Evolutionary conservation across 1,284 basidiomycete species (phyloP), one percentile per base, ranked within the genome.

Genomic region (Caloboletus inedulis): DNA sequence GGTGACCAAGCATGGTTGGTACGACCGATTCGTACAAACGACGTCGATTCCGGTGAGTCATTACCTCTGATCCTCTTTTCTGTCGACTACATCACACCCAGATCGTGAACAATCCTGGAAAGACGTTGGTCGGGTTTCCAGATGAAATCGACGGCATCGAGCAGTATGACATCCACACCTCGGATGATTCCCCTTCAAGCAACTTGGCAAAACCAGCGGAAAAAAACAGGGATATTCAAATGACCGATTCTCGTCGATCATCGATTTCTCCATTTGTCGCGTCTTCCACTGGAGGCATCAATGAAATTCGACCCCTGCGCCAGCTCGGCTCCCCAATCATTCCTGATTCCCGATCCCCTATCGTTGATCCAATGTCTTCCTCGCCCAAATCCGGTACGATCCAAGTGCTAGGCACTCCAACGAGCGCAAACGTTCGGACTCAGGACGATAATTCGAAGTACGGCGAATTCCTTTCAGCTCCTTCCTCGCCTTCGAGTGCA

Each of bases 1-100:
- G 18, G 65, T 62, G 40, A 68, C 72, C 23, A 64, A 59, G 37
- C 61, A 64, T 45, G 81, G 81, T n/a, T 83, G 78, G 78, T 82
- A 83, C 54, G 81, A 83, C 58, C 60, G 59, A 50, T 57, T 60
- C 41, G 51, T 52, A 45, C 63, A 62, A 45, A 41, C 54, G 5
- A 48, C 47, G 12, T 43, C 43, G n/a, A 53, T 61, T 40, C 69
- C 69, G 7, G 67, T 69, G 36, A 53, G 64, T 60, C 3, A 23
- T 41, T 43, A 18, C n/a, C 18, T 27, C 0, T 2, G 33, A 13
- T 41, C 4, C n/a, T 19, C 13, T 27, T 10, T 29, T 41, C 13
- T 42, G 9, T 45, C 19, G n/a, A 44, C 49, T 49, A 47, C 31
- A 50, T 44, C 33, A n/a, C 10, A 0, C 41, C 19, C 47, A 70